Percentiles rank a stretch among this genome's conserved stretches.
These are phyloP conservation scores for Cladochytrium replicatum DNA, from an alignment of 192 early-diverging fungal genomes.

Conservation along the genomic window DNA sequence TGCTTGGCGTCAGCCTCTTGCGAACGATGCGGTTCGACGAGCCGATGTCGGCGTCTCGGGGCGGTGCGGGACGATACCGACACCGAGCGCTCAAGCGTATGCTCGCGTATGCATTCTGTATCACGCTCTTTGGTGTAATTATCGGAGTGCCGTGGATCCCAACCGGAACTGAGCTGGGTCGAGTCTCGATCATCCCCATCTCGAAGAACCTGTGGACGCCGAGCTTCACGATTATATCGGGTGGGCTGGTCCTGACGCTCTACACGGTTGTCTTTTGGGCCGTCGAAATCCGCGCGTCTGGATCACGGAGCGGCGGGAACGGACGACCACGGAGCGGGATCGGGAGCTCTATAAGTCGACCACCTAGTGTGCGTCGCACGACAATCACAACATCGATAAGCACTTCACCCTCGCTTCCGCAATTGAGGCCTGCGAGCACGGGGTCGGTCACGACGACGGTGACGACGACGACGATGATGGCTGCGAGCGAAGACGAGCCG, in stretches of 20 bases:
- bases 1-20: conserved; percentile 19
- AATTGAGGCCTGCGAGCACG: too few species aligned
- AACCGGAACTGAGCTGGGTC: conserved; percentile 12
- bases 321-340: too few species aligned
- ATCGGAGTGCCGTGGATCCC: not conserved
- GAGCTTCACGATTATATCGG: conserved; percentile 28
- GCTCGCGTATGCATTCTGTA: too few species aligned
- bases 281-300: conserved; percentile 24
- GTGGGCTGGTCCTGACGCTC: conserved; percentile 13
- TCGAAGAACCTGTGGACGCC: conserved; percentile 48
- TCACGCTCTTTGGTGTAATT: not conserved
- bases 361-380: too few species aligned
- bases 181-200: conserved; percentile 28
- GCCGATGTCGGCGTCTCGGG: conserved; percentile 9
- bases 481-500: too few species aligned
- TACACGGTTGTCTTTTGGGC: conserved; percentile 20
- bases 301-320: too few species aligned
- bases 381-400: too few species aligned
- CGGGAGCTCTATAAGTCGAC: too few species aligned
- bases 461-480: too few species aligned
- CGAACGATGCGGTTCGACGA: conserved; percentile 6
- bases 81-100: too few species aligned
- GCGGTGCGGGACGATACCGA: not conserved
- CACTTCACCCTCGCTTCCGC: too few species aligned
- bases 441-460: too few species aligned